A percentile compares a stretch with the other conserved stretches of the same genome.
These are phyloP conservation scores for Brasenia schreberi DNA, from an alignment of 164 flowering plant genomes.

Conservation along the genomic window DNA sequence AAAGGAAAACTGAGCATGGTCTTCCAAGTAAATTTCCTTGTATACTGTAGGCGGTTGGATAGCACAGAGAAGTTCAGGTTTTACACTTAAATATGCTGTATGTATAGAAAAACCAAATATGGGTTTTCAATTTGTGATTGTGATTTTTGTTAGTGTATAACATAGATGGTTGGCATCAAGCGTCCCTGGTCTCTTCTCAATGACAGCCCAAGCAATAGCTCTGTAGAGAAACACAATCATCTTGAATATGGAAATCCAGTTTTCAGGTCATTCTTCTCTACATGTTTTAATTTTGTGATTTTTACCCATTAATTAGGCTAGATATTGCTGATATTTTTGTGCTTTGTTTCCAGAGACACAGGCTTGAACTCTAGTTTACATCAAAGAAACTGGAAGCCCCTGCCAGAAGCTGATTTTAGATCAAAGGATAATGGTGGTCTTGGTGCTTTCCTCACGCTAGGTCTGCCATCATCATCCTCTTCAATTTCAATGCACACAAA, in stretches of 20 bases:
- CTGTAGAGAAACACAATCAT: not conserved
- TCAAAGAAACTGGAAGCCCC: not conserved
- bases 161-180: conserved; percentile 54
- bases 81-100: not conserved
- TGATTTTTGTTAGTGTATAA: conserved; percentile 22
- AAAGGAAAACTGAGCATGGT: not conserved
- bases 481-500: not conserved
- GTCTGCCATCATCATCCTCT: not conserved
- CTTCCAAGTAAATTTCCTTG: too few relatives aligned
- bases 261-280: not conserved
- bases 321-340: not conserved
- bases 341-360: not conserved
- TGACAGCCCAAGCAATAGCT: not conserved
- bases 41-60: too few relatives aligned
- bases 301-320: not conserved
- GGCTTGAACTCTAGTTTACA: not conserved
- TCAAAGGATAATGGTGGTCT: not conserved
- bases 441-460: conserved; percentile 2
- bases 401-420: not conserved
- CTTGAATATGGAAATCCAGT: not conserved
- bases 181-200: conserved; percentile 46
- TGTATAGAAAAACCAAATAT: not conserved
- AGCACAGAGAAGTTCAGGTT: too few relatives aligned
- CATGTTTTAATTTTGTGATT: not conserved
- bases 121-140: conserved; percentile 10